Percentiles rank a stretch among this genome's conserved stretches.
These are phyloP conservation scores for Cornus kousa DNA, from an alignment of 148 eudicot genomes.

Conservation along the genomic window DNA sequence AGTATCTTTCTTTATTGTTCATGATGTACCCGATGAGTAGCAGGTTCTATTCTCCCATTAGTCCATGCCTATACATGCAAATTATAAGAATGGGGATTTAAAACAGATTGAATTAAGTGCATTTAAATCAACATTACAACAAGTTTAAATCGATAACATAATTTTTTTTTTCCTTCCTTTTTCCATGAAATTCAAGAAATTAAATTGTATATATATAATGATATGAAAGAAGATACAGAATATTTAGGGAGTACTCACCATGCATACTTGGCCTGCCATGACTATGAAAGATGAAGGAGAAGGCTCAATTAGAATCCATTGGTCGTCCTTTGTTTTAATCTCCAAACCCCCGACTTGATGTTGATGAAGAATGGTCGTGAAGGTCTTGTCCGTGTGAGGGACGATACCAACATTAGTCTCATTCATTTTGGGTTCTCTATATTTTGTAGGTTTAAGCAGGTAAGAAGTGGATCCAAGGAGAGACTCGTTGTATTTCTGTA, in stretches of 20 bases:
- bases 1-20: conserved; percentile 33
- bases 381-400: conserved; percentile 47
- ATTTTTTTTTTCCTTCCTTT: no score
- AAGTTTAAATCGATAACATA: no score
- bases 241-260: conserved; percentile 28
- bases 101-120: no score
- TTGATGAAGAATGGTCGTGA: conserved; percentile 45
- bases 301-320: conserved; percentile 39
- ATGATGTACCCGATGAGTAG: conserved; percentile 34
- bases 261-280: conserved; percentile 49
- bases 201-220: no score
- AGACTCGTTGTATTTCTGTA: conserved; percentile 23
- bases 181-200: no score
- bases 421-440: conserved; percentile 15
- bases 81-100: no score
- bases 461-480: conserved; percentile 30
- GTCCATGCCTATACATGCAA: conserved; percentile 35
- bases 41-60: conserved; percentile 41
- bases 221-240: no score
- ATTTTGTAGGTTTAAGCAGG: conserved; percentile 35
- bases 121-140: no score
- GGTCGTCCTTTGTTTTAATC: conserved; percentile 26
- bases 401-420: conserved; percentile 27
- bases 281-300: conserved; percentile 39
- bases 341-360: conserved; percentile 35